A percentile compares a stretch with the other conserved stretches of the same genome.
Evolutionary conservation across 352 stramenopile species (phyloP).

Genomic region (Aphanomyces stellatus): DNA sequence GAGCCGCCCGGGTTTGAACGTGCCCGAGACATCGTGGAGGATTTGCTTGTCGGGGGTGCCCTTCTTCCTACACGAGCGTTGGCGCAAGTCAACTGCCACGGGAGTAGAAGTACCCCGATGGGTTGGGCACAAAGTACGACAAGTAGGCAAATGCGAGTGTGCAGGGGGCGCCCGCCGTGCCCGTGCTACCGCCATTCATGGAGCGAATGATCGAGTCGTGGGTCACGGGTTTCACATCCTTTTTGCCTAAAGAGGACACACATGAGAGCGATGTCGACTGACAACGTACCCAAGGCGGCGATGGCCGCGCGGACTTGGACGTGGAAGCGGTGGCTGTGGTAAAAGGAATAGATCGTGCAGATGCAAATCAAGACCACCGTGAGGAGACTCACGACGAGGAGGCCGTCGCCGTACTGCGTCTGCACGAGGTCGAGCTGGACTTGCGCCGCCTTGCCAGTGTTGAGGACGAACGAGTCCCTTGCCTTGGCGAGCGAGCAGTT

Average conservation of each 20-base stretch:
- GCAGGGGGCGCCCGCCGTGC: not conserved
- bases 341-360: slow-evolving; percentile 15
- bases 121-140: slow-evolving; percentile 3
- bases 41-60: slow-evolving; percentile 26
- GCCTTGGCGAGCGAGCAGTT: not conserved
- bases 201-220: not conserved
- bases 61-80: not conserved
- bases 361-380: slow-evolving; percentile 8
- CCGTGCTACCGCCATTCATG: not conserved
- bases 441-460: not conserved
- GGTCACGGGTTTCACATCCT: not conserved
- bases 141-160: slow-evolving; percentile 18
- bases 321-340: slow-evolving; percentile 17
- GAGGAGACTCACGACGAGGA: not conserved
- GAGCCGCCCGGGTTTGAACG: slow-evolving; percentile 47
- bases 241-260: not conserved
- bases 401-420: slow-evolving; percentile 14
- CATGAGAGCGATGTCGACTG: not conserved
- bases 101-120: not conserved
- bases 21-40: slow-evolving; percentile 45
- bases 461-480: not conserved
- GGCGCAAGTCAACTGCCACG: not conserved
- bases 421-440: not conserved
- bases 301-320: slow-evolving; percentile 9
- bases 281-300: slow-evolving; percentile 9